phyloP scores from a whole-genome alignment of 2,329 filamentous ascomycete species.

The Diaporthe sp. region DNA sequence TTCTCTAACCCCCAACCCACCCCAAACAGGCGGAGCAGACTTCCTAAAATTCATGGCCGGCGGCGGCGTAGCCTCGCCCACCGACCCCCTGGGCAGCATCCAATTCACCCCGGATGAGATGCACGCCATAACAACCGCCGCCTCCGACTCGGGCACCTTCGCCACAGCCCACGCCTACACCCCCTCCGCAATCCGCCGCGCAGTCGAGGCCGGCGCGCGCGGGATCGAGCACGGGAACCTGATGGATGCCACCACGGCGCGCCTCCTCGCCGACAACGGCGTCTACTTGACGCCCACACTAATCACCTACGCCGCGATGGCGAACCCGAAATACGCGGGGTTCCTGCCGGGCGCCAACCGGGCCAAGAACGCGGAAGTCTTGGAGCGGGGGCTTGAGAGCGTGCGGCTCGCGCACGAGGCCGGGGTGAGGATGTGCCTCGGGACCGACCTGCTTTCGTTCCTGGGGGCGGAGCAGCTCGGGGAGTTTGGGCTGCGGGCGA shows the following conservation, averaged over 20 bases:
- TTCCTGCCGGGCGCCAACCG: slow-evolving; percentile 32
- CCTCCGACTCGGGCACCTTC: slow-evolving; percentile 57
- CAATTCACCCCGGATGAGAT: slow-evolving; percentile 70
- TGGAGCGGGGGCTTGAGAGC: slow-evolving; percentile 15
- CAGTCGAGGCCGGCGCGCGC: slow-evolving; percentile 60
- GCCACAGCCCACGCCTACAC: slow-evolving; percentile 67
- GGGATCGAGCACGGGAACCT: slow-evolving; percentile 59
- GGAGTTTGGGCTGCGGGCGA: slow-evolving; percentile 36
- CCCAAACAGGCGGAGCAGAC: slow-evolving; percentile 58
- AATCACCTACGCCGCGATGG: slow-evolving; percentile 56
- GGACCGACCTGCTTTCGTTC: slow-evolving; percentile 36
- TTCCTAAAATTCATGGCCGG: slow-evolving; percentile 74
- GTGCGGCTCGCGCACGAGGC: slow-evolving; percentile 34
- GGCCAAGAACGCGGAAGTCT: slow-evolving; percentile 36
- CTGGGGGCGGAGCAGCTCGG: slow-evolving; percentile 37
- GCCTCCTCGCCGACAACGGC: slow-evolving; percentile 58
- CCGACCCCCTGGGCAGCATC: slow-evolving; percentile 63
- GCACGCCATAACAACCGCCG: slow-evolving; percentile 59
- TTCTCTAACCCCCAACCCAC: no score
- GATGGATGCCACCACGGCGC: slow-evolving; percentile 51
- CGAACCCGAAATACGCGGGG: slow-evolving; percentile 42
- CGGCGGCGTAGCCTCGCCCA: slow-evolving; percentile 69
- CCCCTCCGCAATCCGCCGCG: slow-evolving; percentile 59
- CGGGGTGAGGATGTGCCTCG: slow-evolving; percentile 36
- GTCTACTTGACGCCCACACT: slow-evolving; percentile 63